These are phyloP conservation scores for Stagonosporopsis vannaccii DNA, from an alignment of 2,329 filamentous ascomycete species.

Conservation along the genomic window DNA sequence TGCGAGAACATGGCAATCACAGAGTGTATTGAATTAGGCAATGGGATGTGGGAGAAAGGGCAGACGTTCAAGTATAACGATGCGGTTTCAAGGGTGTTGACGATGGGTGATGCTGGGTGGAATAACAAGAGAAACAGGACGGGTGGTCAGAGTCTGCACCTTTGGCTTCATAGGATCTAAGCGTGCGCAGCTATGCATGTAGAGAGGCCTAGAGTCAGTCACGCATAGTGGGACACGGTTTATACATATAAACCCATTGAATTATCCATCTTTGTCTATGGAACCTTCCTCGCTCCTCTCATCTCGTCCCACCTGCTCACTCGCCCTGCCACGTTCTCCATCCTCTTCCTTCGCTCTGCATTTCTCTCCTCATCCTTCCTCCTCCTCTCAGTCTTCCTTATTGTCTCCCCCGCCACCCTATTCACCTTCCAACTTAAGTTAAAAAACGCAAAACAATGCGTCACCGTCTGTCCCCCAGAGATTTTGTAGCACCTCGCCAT, in stretches of 20 bases:
- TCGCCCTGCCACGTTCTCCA: too few species aligned
- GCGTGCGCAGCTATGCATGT: not conserved
- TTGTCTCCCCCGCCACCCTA: too few species aligned
- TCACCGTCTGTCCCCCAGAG: too few species aligned
- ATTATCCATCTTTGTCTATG: not conserved
- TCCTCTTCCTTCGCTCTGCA: too few species aligned
- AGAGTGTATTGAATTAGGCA: conserved; percentile 46
- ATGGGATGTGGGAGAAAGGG: conserved; percentile 46
- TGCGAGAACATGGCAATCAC: conserved; percentile 40
- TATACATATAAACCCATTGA: not conserved
- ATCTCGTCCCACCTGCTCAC: too few species aligned
- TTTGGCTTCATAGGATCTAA: conserved; percentile 40
- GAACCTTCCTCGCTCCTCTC: not conserved
- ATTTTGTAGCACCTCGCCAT: too few species aligned
- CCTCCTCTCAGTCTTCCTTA: too few species aligned
- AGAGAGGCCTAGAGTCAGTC: not conserved
- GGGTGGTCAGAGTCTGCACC: conserved; percentile 37
- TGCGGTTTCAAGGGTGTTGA: conserved; percentile 41
- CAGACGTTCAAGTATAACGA: conserved; percentile 44
- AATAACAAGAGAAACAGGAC: conserved; percentile 41
- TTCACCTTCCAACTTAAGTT: too few species aligned
- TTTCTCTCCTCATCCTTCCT: too few species aligned
- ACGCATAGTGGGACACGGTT: not conserved
- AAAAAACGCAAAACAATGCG: too few species aligned
- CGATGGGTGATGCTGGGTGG: conserved; percentile 43